Percentiles rank a stretch among this genome's conserved stretches.
phyloP scores from a whole-genome alignment of 768 basidiomycete genomes.

The Holtermannia corniformis region DNA sequence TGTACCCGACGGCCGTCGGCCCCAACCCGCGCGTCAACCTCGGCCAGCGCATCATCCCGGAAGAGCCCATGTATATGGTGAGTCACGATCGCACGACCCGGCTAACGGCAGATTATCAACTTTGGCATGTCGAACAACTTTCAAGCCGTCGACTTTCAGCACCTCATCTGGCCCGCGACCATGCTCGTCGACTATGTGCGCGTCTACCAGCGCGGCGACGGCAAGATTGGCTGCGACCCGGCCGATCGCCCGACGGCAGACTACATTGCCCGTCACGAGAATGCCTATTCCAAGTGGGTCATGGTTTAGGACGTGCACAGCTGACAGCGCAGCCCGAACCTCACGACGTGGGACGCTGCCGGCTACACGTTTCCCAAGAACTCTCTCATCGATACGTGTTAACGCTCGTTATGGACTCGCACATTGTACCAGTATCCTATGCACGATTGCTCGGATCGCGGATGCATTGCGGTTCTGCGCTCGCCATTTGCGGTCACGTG shows the following conservation, averaged over 20 bases:
- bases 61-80: constrained; percentile 75
- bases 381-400: constrained; percentile 2
- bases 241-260: constrained; percentile 62
- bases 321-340: background rate
- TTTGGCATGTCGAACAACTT: constrained; percentile 42
- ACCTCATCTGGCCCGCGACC: constrained; percentile 64
- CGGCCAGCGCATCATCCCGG: constrained; percentile 59
- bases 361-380: constrained; percentile 1
- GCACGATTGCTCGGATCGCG: too few relatives aligned
- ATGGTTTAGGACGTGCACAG: background rate
- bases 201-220: constrained; percentile 57
- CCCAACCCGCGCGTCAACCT: constrained; percentile 55
- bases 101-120: constrained; percentile 51
- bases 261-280: constrained; percentile 52
- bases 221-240: constrained; percentile 68
- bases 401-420: too few relatives aligned
- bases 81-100: constrained; percentile 2
- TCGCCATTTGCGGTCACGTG: too few relatives aligned
- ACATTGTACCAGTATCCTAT: too few relatives aligned
- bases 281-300: constrained; percentile 54
- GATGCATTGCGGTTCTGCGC: too few relatives aligned
- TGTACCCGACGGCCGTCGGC: constrained; percentile 58
- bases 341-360: background rate
- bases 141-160: constrained; percentile 40
- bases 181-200: constrained; percentile 81